Evolutionary conservation across 371 early-diverging fungal genomes (phyloP), one percentile per base, ranked within the genome.

Genomic region (Mucor mucedo): DNA sequence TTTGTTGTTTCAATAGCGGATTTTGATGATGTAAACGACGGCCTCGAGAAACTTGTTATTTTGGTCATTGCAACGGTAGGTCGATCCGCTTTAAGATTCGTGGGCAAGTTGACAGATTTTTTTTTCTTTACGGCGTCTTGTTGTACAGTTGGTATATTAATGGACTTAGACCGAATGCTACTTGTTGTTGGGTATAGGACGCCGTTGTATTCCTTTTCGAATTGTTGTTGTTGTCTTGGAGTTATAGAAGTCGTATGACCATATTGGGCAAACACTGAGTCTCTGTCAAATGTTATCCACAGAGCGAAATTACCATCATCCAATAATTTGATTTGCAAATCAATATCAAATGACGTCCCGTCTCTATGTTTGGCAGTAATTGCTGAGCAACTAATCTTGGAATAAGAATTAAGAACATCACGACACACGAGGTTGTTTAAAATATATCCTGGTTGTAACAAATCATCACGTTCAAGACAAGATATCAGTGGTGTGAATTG

Each of bases 231-330:
- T 41, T 48, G 41, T n/a, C 41, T 7, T 16, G 42, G 28, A 7
- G n/a, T 42, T 3, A 55, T 55, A 27, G 30, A 13, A 29, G 57
- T 16, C 9, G 30, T 41, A 61, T 69, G 69, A 6, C 69, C 69
- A 54, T 52, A 47, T 4, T 53, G 65, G 6, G 27, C 29, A 45
- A 69, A 52, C 2, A 59, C 45, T 14, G 64, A 72, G 29, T 78
- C 83, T 27, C 88, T 85, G 60, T 87, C 85, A 68, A 80, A 89
- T 1, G 87, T 82, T 39, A 89, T 83, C 89, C 89, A 88, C 16
- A 88, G 66, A 8, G 86, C 87, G 62, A 74, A 83, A 28, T 33
- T 53, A 5, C 45, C 29, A 5, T 47, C 27, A 21, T 58, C 77
- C 38, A 82, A 74, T 2, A 87, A 70, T 41, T 87, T 80, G 21